Base-by-base conservation (phyloP, 2,329 filamentous ascomycete genomes). In the Colletotrichum destructivum region DNA sequence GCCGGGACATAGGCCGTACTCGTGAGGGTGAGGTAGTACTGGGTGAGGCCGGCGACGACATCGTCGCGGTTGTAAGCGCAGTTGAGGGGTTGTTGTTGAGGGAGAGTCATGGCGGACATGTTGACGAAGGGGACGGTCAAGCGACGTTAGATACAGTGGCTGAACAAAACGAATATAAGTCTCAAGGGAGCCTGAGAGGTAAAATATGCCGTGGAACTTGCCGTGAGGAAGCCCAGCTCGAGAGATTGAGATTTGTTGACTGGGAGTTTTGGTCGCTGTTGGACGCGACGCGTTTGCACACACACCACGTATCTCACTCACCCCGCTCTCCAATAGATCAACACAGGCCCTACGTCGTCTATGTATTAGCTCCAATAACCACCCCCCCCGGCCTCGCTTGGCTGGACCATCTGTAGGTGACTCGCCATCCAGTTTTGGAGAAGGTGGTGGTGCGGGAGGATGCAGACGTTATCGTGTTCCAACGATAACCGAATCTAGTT, bases 231-330 rank as follows among this genome's bases (percentile, higher is more conserved):
- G 31, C 15, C 62, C 26, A 47, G 16, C 9, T 6, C 9, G 15
- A 16, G 8, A 15, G 46, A 31, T 31, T 62, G 57, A 51, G 49
- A 26, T 21, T 38, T 68, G 57, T 21, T 56, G 57, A 56, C 56
- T 62, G 9, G 31, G 38, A 23, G 46, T 21, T 35, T 18, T 8
- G 59, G 26, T 38, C 4, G 3, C 12, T 60, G 18, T 38, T 21
- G 6, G 51, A 72, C 69, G 69, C 69, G 69, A 69, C 69, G 65
- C 69, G 69, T 72, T 60, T 44, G 65, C 26, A 31, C 26, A 31
- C 26, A 31, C 26, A 31, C 26, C 5, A 31, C 5, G 8, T 9
- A 35, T 35, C 59, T 63, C 44, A n/a, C 18, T 44, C 56, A 61
- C 65, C 65, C 69, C 65, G 69, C 69, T 60, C 38, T 35, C 8